Percentiles rank a stretch among this genome's conserved stretches.
Evolutionary conservation across 768 basidiomycete species (phyloP).

Genomic region (Tylopilus sp.): DNA sequence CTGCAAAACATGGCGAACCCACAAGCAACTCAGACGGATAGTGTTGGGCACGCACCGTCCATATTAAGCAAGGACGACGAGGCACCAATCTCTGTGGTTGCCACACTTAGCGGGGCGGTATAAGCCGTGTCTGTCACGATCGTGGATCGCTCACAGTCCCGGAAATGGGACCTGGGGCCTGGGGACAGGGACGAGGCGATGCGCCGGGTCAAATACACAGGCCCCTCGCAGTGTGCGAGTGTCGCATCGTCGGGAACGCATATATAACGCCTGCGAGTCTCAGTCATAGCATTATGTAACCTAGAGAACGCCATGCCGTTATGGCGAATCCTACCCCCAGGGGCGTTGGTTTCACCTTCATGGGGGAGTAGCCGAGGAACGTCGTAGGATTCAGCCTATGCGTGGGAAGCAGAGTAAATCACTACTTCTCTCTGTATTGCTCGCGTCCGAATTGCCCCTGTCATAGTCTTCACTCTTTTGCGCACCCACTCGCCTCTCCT

Average conservation of each 20-base stretch:
- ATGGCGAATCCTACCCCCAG: no score
- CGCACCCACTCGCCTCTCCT: no score
- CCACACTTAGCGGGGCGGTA: not conserved
- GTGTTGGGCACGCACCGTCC: not conserved
- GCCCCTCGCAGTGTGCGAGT: not conserved
- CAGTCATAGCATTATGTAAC: no score
- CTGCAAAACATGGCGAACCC: not conserved
- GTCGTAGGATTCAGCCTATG: no score
- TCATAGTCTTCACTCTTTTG: no score
- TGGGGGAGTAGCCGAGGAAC: no score
- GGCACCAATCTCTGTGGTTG: not conserved
- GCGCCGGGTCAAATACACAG: not conserved
- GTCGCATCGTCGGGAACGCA: not conserved
- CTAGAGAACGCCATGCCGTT: no score
- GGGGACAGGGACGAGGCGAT: not conserved
- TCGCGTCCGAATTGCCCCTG: no score
- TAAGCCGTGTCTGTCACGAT: not conserved
- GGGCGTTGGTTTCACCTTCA: no score
- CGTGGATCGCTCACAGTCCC: not conserved
- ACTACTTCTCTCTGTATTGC: no score
- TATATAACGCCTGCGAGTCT: not conserved
- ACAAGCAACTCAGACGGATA: not conserved
- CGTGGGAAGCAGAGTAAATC: no score
- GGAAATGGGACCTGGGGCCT: not conserved
- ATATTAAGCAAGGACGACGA: slow-evolving; percentile 3